Percentiles rank a stretch among this genome's conserved stretches.
Evolutionary conservation across 2,329 filamentous ascomycete species (phyloP).

Genomic region (Plenodomus lindquistii): DNA sequence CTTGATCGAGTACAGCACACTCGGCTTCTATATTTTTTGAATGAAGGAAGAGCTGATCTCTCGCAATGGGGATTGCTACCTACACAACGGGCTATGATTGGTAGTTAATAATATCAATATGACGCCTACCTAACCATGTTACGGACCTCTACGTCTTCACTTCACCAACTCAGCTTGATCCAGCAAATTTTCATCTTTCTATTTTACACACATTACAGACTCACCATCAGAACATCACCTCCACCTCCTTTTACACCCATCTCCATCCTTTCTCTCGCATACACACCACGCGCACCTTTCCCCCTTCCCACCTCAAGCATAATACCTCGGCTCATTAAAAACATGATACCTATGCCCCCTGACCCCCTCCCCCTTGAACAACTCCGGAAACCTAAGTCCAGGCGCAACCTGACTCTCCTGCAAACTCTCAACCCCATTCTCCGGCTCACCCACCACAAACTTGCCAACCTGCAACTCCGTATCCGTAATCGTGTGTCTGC

Average conservation of each 20-base stretch:
- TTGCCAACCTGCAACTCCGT: slow-evolving; percentile 96
- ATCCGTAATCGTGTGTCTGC: slow-evolving; percentile 89
- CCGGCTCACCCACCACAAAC: slow-evolving; percentile 78
- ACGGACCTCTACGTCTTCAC: too few species aligned
- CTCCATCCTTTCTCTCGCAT: too few species aligned
- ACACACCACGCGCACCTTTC: not conserved
- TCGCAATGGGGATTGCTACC: too few species aligned
- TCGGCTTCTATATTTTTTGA: too few species aligned
- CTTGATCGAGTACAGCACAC: too few species aligned
- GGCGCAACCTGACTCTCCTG: slow-evolving; percentile 74
- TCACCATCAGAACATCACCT: too few species aligned
- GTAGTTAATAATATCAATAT: too few species aligned
- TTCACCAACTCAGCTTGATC: not conserved
- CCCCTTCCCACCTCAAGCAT: slow-evolving; percentile 8
- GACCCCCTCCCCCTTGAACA: slow-evolving; percentile 85
- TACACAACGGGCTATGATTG: too few species aligned
- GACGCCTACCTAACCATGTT: too few species aligned
- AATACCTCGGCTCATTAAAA: slow-evolving; percentile 69
- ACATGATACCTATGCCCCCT: slow-evolving; percentile 92
- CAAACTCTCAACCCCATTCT: slow-evolving; percentile 67
- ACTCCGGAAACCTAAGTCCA: slow-evolving; percentile 78
- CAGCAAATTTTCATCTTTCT: not conserved
- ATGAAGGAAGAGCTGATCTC: too few species aligned
- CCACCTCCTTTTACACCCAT: too few species aligned
- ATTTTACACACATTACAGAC: too few species aligned